Conservation (phyloP, 352 stramenopile genomes). For the Globisporangium abappressorium region DNA sequence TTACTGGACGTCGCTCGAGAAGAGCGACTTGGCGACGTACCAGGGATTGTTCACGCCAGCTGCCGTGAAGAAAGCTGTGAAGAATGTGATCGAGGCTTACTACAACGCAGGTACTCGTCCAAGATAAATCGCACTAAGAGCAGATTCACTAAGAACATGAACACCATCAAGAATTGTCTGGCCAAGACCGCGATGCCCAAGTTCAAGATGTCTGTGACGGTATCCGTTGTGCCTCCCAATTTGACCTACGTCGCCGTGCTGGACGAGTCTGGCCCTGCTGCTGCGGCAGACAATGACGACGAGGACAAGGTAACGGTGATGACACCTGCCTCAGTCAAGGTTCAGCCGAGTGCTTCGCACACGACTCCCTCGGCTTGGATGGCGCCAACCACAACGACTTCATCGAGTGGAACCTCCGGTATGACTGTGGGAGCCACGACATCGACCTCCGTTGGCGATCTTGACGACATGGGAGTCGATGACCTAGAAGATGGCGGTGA, state of each 20-base stretch:
- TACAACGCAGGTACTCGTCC: neutral
- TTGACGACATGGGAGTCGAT: neutral
- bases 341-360: neutral
- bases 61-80: neutral
- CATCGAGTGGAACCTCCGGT: neutral
- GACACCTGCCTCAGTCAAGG: neutral
- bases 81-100: neutral
- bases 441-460: neutral
- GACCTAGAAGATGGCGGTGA: neutral
- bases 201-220: neutral
- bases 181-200: neutral
- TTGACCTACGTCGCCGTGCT: neutral
- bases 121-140: neutral
- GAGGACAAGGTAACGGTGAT: no score
- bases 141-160: neutral
- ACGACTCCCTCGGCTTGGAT: neutral
- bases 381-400: neutral
- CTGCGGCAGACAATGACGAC: no score
- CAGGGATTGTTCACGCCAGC: neutral
- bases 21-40: neutral
- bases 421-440: neutral
- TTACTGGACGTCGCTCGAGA: neutral
- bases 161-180: neutral
- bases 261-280: neutral
- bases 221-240: neutral